Evolutionary conservation across 176 grass and related monocot genomes (phyloP), one percentile per base, ranked within the genome.

Genomic region (Triticum dicoccoides): DNA sequence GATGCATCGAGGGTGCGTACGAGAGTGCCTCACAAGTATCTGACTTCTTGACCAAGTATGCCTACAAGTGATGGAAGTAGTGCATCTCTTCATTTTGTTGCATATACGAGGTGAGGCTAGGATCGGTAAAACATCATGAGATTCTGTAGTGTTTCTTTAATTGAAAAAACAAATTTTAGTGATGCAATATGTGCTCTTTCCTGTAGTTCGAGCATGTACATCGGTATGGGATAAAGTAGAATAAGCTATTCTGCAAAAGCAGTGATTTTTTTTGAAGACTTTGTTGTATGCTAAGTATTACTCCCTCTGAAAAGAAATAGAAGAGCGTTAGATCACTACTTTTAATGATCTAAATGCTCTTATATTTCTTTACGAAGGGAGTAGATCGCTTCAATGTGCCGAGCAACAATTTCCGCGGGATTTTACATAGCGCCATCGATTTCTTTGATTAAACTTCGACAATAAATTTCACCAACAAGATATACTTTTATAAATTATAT

Each of bases 1-100:
- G 93, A 81, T 98, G 93, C 12, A 76, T 98, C 0, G 93, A 98
- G 76, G 91, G 96, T 67, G 96, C 96, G 1, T 95, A 94, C 24
- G 89, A 96, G 12, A 94, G 87, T 77, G 96, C 96, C 45, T 86
- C 85, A 1, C 74, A 92, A 86, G 74, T 91, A 79, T 90, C 84
- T 39, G 86, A 92, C 10, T 98, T 89, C 77, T 82, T 98, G 76
- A 87, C 93, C 76, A 96, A 92, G 69, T 91, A 83, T 61, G 89
- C 89, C 4, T 88, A 85, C 77, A 88, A 91, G 77, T 91, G 82
- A 91, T 63, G 27, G 24, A 80, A 79, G 30, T 52, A 69, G 45
- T 39, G 34, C 56, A 65, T 13, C 17, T 27, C 27, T 32, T 77
- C n/a, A 11, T 76, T 61, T 42, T 83, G 78, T 68, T 68, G 69